Base-by-base conservation (phyloP, 225 moss, liverwort and hornwort species). In the Bryum argenteum region DNA sequence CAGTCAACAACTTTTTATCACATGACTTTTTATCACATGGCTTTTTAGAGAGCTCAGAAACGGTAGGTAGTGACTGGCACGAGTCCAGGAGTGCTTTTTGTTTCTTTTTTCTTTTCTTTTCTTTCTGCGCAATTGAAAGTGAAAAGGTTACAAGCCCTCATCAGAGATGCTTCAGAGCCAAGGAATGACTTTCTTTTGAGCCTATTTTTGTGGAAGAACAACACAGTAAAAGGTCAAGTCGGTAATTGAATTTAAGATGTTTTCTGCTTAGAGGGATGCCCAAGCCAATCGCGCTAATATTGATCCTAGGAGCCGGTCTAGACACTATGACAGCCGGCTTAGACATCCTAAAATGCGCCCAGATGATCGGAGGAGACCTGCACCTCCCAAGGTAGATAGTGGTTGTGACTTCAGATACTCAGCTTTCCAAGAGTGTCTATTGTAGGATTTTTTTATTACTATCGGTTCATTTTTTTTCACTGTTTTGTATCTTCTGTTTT, bases 211-310 rank as follows among this genome's bases (percentile, higher is more conserved):
- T 65, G 17, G 15, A 58, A 44, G 52, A 63, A 51, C 61, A 72
- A 75, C 67, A 20, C 47, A 76, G 61, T 38, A 40, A 66, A 55
- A 45, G 13, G 51, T 63, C 43, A 71, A 70, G 71, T 73, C 48
- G 76, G 72, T 76, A 80, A 80, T 80, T 83, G 83, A 80, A 83
- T 56, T 21, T 33, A 77, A 70, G 73, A 26, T 66, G 77, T 78
- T 61, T 67, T 67, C 63, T 82, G 76, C 44, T 53, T 82, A 82
- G 79, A 75, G 63, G 68, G 67, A 71, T 73, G 79, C 82, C 16
- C 66, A 82, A 70, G 79, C 78, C 68, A 85, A 79, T 73, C 75
- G 70, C 14, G 79, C 73, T 76, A 77, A 71, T 61, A 67, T 59
- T 72, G 75, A 71, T 58, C 66, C 54, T 85, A 76, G 57, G 70